These are phyloP conservation scores for Alternaria sp. DNA, from an alignment of 2,329 filamentous ascomycete species.

Conservation along the genomic window DNA sequence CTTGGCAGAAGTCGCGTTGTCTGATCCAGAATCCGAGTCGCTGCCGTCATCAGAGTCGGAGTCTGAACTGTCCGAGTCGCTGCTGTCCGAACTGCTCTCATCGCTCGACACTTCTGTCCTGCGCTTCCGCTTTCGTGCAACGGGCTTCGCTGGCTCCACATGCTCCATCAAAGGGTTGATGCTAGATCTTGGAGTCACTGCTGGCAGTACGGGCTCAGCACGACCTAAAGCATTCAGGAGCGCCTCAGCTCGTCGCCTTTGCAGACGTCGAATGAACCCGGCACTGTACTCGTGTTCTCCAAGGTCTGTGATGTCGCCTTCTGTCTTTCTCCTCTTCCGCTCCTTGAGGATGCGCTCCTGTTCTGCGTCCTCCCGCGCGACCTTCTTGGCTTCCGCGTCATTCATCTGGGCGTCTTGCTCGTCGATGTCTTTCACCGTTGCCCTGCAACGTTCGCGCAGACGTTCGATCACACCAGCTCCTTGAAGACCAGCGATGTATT, in stretches of 20 bases:
- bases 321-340: constrained; percentile 37
- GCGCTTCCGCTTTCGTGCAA: constrained; percentile 36
- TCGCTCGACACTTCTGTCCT: constrained; percentile 39
- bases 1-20: background rate
- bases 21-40: constrained; percentile 4
- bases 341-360: constrained; percentile 41
- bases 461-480: constrained; percentile 72
- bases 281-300: constrained; percentile 33
- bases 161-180: constrained; percentile 24
- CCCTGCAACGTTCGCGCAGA: constrained; percentile 69
- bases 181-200: constrained; percentile 13
- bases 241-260: constrained; percentile 40
- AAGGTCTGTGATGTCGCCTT: constrained; percentile 38
- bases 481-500: constrained; percentile 81
- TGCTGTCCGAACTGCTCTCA: constrained; percentile 43
- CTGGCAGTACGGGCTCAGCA: constrained; percentile 29
- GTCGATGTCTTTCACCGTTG: constrained; percentile 63
- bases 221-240: constrained; percentile 39
- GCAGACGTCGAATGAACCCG: constrained; percentile 42
- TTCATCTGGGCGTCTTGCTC: constrained; percentile 45
- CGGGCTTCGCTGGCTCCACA: constrained; percentile 19
- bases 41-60: constrained; percentile 23
- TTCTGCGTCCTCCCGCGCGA: constrained; percentile 46
- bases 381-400: constrained; percentile 40
- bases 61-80: constrained; percentile 32